These are phyloP conservation scores for Evansstolkia leycettana DNA, from an alignment of 495 filamentous ascomycete genomes.

Conservation along the genomic window DNA sequence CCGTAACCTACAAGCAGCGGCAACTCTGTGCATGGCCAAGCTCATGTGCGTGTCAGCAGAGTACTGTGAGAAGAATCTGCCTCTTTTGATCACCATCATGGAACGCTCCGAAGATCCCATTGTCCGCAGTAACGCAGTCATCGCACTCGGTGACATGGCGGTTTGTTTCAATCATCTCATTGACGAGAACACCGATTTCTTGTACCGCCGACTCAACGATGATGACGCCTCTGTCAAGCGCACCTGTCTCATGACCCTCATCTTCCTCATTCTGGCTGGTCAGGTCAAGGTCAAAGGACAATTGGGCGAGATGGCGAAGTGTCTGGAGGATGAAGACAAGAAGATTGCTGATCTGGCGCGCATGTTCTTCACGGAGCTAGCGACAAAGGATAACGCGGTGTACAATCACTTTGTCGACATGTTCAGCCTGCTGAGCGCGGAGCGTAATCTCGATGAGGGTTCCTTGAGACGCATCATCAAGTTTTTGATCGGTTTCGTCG, in stretches of 20 bases:
- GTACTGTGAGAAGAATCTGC: constrained; percentile 89
- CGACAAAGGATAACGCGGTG: constrained; percentile 96
- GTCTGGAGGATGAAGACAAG: constrained; percentile 88
- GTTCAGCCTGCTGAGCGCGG: constrained; percentile 84
- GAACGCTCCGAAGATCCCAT: constrained; percentile 83
- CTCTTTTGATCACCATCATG: constrained; percentile 94
- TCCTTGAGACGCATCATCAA: constrained; percentile 73
- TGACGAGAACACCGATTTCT: constrained; percentile 96
- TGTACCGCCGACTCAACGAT: constrained; percentile 88
- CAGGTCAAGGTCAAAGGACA: constrained; percentile 99
- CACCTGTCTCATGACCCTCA: constrained; percentile 96
- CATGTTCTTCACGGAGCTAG: constrained; percentile 98
- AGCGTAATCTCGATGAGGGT: constrained; percentile 70
- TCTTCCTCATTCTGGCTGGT: constrained; percentile 91
- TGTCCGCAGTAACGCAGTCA: constrained; percentile 88
- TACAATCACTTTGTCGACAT: constrained; percentile 99
- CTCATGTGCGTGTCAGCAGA: constrained; percentile 93
- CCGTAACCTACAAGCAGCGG: constrained; percentile 77
- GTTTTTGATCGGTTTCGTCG: constrained; percentile 89
- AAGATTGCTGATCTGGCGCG: constrained; percentile 82
- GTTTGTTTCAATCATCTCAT: constrained; percentile 99
- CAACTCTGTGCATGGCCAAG: constrained; percentile 94
- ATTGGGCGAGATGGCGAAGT: constrained; percentile 98
- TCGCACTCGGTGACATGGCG: constrained; percentile 96
- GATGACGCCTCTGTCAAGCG: constrained; percentile 82